Conservation (phyloP, 768 basidiomycete genomes). For the Russula ochroleuca region DNA sequence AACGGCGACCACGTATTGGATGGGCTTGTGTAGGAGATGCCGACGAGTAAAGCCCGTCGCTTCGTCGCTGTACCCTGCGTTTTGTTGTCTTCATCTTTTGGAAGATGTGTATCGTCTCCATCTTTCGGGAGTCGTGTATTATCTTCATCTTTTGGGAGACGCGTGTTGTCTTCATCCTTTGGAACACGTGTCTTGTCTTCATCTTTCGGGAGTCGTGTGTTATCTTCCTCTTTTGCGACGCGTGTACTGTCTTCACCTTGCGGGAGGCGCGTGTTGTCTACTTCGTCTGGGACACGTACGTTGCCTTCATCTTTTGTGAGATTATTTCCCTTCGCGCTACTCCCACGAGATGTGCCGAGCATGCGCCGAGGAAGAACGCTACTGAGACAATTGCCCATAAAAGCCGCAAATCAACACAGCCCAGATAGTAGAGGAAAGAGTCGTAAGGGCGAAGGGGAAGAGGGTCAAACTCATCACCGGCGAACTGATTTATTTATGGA, state of each 20-base stretch:
- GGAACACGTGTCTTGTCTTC: too few species aligned
- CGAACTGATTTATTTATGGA: neutral
- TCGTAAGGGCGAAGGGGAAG: neutral
- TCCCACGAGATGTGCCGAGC: neutral
- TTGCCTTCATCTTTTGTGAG: neutral
- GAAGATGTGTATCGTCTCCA: neutral
- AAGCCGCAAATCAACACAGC: neutral
- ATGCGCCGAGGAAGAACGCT: neutral
- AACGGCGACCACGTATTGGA: conserved; percentile 8
- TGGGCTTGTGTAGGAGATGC: conserved; percentile 19
- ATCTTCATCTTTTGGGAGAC: neutral
- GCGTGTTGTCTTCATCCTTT: neutral
- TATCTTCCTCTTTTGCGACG: neutral
- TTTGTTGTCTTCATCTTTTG: neutral
- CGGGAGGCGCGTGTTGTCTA: neutral
- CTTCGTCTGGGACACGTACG: neutral
- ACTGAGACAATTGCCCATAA: conserved; percentile 2
- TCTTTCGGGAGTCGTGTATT: too few species aligned
- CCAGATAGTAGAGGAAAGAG: too few species aligned
- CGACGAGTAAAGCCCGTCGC: conserved; percentile 27
- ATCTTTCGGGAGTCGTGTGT: too few species aligned
- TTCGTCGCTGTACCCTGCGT: neutral
- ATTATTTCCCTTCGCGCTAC: neutral
- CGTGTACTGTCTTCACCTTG: neutral
- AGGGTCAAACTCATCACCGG: neutral